phyloP scores from a whole-genome alignment of 106 monocot species.

The Allium cepa region DNA sequence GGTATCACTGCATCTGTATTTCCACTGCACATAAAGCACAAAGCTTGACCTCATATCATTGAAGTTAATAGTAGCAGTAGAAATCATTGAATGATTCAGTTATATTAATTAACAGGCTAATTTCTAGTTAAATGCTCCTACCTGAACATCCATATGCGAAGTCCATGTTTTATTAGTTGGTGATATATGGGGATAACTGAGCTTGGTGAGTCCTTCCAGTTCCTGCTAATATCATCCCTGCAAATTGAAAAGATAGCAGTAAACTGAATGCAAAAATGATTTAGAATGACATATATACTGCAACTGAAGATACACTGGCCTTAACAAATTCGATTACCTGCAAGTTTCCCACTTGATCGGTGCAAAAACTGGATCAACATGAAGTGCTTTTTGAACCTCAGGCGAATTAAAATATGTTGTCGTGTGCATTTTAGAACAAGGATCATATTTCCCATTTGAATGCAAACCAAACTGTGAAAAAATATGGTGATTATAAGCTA shows the following conservation, averaged over 20 bases:
- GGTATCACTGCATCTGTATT: slow-evolving; percentile 91
- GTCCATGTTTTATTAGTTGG: slow-evolving; percentile 66
- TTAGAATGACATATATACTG: background rate
- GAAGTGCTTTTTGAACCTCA: slow-evolving; percentile 85
- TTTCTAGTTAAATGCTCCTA: background rate
- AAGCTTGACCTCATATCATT: no score
- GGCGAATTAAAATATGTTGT: slow-evolving; percentile 88
- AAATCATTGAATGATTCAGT: no score
- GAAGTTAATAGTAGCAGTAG: no score
- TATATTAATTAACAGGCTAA: background rate
- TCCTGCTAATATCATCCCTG: slow-evolving; percentile 50
- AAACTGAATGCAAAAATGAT: background rate
- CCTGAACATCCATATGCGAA: slow-evolving; percentile 99
- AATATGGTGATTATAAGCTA: background rate
- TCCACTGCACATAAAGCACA: slow-evolving; percentile 41
- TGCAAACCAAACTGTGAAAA: slow-evolving; percentile 40
- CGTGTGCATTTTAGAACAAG: slow-evolving; percentile 88
- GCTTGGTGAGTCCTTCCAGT: slow-evolving; percentile 77
- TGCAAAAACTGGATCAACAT: slow-evolving; percentile 55
- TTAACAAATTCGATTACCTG: slow-evolving; percentile 35
- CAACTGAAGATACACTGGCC: background rate
- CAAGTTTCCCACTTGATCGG: slow-evolving; percentile 84
- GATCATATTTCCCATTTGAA: slow-evolving; percentile 76
- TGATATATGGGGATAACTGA: slow-evolving; percentile 60
- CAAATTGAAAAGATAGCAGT: slow-evolving; percentile 10